These are phyloP conservation scores for Sanguinoderma infundibulare DNA, from an alignment of 1,284 basidiomycete genomes.

Conservation along the genomic window DNA sequence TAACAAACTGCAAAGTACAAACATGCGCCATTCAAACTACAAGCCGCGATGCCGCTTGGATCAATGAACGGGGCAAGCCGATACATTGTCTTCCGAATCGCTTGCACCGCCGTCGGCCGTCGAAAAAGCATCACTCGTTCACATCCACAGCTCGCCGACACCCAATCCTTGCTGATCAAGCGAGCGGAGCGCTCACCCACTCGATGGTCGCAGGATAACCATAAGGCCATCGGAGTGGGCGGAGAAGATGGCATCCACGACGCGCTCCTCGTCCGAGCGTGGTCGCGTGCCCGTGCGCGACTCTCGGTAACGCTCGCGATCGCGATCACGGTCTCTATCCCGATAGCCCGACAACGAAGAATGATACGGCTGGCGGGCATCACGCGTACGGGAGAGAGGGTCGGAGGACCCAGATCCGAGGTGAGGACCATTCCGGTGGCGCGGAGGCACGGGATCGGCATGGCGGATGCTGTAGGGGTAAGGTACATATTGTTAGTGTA, in stretches of 20 bases:
- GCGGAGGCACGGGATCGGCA: conserved; percentile 27
- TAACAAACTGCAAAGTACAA: neutral
- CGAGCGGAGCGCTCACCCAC: neutral
- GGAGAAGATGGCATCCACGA: conserved; percentile 79
- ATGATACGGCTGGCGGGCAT: conserved; percentile 8
- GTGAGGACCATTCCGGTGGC: conserved; percentile 25
- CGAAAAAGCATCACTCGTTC: too few relatives aligned
- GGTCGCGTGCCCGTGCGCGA: conserved; percentile 12
- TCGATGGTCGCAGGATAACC: conserved; percentile 61
- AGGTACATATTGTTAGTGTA: neutral
- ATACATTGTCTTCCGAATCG: too few relatives aligned
- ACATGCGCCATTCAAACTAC: neutral
- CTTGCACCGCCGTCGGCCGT: too few relatives aligned
- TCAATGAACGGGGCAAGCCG: too few relatives aligned
- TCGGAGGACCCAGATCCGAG: neutral
- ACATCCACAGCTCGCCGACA: too few relatives aligned
- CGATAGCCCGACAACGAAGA: conserved; percentile 10
- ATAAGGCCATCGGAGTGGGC: conserved; percentile 81
- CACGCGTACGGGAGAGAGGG: conserved; percentile 1
- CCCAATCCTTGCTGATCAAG: neutral
- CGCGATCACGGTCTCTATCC: conserved; percentile 17
- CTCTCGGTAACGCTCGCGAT: conserved; percentile 14
- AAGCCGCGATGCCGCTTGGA: neutral
- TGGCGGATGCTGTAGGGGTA: conserved; percentile 28
- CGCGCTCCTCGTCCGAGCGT: conserved; percentile 39